Evolutionary conservation across 2,329 filamentous ascomycete genomes (phyloP), one percentile per base, ranked within the genome.

Genomic region (Metarhizium anisopliae): DNA sequence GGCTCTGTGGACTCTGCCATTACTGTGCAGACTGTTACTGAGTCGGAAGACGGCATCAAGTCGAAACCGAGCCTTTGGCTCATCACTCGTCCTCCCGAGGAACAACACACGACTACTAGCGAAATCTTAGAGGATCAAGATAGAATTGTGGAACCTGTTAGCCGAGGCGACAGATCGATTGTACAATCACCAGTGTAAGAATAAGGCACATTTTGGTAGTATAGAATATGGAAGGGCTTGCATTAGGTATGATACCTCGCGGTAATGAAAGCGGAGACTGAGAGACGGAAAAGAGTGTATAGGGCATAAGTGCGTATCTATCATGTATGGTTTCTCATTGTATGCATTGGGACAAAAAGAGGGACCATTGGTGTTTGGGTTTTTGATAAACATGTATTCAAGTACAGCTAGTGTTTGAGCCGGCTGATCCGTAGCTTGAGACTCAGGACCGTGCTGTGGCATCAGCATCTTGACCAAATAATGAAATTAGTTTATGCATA

Each of bases 1-100:
- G 61, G 59, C 11, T 64, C 62, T 2, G 61, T 64, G 50, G 62
- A 61, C 45, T 62, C 63, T 8, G 58, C 61, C 29, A 56, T 59
- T n/a, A 61, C 62, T 0, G 58, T 60, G 6, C 59, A 62, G 51
- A 62, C 60, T 1, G 55, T 59, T 16, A 57, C 57, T 3, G 59
- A 62, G 36, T 54, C 59, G 4, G 60, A 65, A 13, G 45, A 53
- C 38, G 51, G 58, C 18, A 49, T 29, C 30, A 57, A 60, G 35
- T 55, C 54, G 51, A 66, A 60, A 55, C 56, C 57, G 3, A 55
- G 42, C 30, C 55, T 55, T 16, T 58, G 42, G 51, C 50, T 56
- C 47, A 59, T 56, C 52, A 50, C 49, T 20, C 52, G 53, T 14
- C 11, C 55, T 2, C 13, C 45, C 11, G 30, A 20, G 3, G 29